Evolutionary conservation across 2,329 filamentous ascomycete genomes (phyloP), one percentile per base, ranked within the genome.

Genomic region (Pestalotiopsis fici): DNA sequence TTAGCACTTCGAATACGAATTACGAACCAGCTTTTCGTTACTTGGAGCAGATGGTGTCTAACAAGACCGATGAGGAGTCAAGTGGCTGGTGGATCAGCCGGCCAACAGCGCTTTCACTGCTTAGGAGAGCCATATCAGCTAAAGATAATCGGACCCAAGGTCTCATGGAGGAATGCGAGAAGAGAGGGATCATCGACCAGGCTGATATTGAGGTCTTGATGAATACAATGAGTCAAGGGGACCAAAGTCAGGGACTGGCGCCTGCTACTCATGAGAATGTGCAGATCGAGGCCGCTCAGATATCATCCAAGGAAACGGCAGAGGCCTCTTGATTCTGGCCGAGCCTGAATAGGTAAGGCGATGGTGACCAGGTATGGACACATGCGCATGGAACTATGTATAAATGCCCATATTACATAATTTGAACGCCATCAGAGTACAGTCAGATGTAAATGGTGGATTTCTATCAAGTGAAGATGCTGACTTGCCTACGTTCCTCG

Each of bases 1-100:
- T 77, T 62, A 75, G 74, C 64, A 72, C 76, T 7, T 66, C 72
- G 56, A 74, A 79, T 64, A 76, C 78, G 13, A 71, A 76, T 27
- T 76, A 82, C 35, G 76, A 79, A 60, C 69, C 70, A 15, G 78
- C 79, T 2, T 77, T 82, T 66, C 64, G 66, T 18, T 77, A 78
- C 60, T 68, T 81, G 18, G 69, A 74, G 3, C 70, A 71, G 64
- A 74, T 80, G 68, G 67, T 60, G 54, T 43, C 66, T 28, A 57
- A 43, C 28, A 70, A 69, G 37, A 65, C 68, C 15, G 67, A 68
- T 25, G 67, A 65, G 35, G 59, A 62, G 11, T 27, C 65, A 35
- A 69, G 68, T 66, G 66, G 70, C 31, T 74, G 71, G 65, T 81
- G 79, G 78, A 71, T 80, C 47, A 76, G 73, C 69, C 72, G 69